These are phyloP conservation scores for Heterobasidion occidentale DNA, from an alignment of 1,284 basidiomycete genomes.

Conservation along the genomic window DNA sequence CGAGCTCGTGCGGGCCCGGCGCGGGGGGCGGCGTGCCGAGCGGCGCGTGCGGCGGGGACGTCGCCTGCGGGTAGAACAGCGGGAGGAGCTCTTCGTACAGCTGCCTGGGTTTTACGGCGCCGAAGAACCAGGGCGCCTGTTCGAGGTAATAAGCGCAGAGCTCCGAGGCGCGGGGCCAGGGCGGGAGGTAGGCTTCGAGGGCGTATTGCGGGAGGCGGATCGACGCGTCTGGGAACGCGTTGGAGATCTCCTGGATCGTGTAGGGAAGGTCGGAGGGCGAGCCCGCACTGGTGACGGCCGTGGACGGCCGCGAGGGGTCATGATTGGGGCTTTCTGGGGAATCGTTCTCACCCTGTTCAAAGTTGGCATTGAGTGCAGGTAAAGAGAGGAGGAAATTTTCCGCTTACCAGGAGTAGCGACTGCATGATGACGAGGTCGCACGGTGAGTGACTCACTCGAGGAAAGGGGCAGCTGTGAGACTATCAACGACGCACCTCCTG, in stretches of 20 bases:
- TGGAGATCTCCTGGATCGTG: conserved; percentile 36
- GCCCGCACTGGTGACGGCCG: background rate
- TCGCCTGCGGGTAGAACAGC: conserved; percentile 39
- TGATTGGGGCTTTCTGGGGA: background rate
- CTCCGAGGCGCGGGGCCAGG: conserved; percentile 44
- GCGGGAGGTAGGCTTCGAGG: conserved; percentile 44
- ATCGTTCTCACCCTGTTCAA: conserved; percentile 7
- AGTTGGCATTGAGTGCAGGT: background rate
- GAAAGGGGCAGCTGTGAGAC: background rate
- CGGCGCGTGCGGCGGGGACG: background rate
- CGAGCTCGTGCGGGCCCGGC: conserved; percentile 12
- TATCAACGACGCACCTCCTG: conserved; percentile 39
- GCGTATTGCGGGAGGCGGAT: conserved; percentile 17
- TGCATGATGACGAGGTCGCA: conserved; percentile 5
- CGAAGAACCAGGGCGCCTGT: conserved; percentile 71
- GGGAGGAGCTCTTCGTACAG: conserved; percentile 59
- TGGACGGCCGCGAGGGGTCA: background rate
- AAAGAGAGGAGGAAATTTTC: background rate
- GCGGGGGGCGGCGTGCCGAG: background rate
- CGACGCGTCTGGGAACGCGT: conserved; percentile 44
- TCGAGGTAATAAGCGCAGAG: conserved; percentile 60
- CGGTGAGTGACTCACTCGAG: background rate
- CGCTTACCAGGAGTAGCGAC: conserved; percentile 25
- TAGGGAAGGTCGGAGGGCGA: background rate
- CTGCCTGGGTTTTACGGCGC: conserved; percentile 53